phyloP scores from a whole-genome alignment of 805 yeast genomes.

The Brettanomyces nanus region DNA sequence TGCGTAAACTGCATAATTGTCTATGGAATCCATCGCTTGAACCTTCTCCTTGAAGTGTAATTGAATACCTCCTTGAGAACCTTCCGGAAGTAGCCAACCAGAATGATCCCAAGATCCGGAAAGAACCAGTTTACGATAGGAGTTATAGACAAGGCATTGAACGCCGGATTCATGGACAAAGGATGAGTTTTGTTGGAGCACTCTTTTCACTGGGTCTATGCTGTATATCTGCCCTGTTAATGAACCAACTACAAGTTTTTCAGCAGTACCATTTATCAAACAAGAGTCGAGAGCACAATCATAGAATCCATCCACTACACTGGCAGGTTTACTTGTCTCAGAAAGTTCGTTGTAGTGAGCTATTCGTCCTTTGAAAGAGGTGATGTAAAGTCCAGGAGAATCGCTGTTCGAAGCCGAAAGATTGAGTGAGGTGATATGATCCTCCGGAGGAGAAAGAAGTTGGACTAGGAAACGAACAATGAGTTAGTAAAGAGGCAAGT shows the following conservation, averaged over 20 bases:
- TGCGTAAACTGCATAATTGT: slow-evolving; percentile 35
- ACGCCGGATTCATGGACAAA: slow-evolving; percentile 3
- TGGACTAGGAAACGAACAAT: background rate
- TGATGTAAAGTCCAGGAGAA: too few relatives aligned
- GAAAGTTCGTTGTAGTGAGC: background rate
- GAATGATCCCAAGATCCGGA: slow-evolving; percentile 54
- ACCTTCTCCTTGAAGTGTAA: slow-evolving; percentile 32
- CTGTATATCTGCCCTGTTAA: background rate
- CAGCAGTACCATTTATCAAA: background rate
- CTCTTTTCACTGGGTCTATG: background rate
- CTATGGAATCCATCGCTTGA: slow-evolving; percentile 49
- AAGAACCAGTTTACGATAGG: slow-evolving; percentile 26
- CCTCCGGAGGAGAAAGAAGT: slow-evolving; percentile 6
- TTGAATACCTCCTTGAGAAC: slow-evolving; percentile 3
- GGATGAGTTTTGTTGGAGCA: too few relatives aligned
- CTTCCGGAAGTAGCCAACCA: slow-evolving; percentile 10
- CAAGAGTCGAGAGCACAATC: slow-evolving; percentile 3
- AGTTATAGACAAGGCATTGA: slow-evolving; percentile 2
- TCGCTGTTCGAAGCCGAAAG: background rate
- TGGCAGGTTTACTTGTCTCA: background rate
- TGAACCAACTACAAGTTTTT: background rate
- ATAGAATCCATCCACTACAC: background rate
- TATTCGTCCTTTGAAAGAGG: slow-evolving; percentile 7
- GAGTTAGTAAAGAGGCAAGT: slow-evolving; percentile 1
- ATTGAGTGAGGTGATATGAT: slow-evolving; percentile 7